phyloP scores from a whole-genome alignment of 2,329 filamentous ascomycete species.

The Chaetomiaceae sp. region DNA sequence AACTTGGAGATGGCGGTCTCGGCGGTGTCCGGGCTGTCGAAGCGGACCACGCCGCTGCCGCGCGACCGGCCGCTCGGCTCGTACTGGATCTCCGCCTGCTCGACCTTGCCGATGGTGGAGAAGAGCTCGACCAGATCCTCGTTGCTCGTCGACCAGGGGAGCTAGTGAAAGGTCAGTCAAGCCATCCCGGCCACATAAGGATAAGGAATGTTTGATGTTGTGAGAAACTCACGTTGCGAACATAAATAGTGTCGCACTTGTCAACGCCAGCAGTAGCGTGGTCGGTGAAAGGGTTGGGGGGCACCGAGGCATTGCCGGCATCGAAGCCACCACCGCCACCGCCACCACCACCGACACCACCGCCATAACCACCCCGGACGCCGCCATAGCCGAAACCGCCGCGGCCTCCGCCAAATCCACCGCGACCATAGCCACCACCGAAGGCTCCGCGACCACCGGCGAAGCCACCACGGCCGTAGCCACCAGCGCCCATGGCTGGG shows the following conservation, averaged over 20 bases:
- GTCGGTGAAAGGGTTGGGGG: slow-evolving; percentile 90
- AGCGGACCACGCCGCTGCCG: slow-evolving; percentile 93
- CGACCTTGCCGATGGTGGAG: slow-evolving; percentile 95
- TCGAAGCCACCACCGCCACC: slow-evolving; percentile 45
- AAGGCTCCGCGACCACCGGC: slow-evolving; percentile 49
- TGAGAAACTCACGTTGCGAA: slow-evolving; percentile 84
- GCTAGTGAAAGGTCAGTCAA: slow-evolving; percentile 43
- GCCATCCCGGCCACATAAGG: slow-evolving; percentile 6
- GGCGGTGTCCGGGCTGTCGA: slow-evolving; percentile 74
- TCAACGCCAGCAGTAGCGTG: slow-evolving; percentile 83
- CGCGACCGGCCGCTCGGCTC: slow-evolving; percentile 93
- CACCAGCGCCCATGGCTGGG: slow-evolving; percentile 40
- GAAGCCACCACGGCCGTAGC: slow-evolving; percentile 54
- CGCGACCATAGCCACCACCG: slow-evolving; percentile 46
- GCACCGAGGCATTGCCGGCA: slow-evolving; percentile 46
- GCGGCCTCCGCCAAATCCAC: slow-evolving; percentile 37
- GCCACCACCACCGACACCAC: no score
- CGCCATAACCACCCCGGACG: slow-evolving; percentile 38
- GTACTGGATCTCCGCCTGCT: slow-evolving; percentile 98
- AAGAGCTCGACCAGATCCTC: slow-evolving; percentile 95
- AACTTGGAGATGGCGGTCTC: slow-evolving; percentile 96
- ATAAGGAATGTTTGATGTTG: not conserved
- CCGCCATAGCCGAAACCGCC: slow-evolving; percentile 45
- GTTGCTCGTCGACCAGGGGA: slow-evolving; percentile 98
- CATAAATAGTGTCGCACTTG: slow-evolving; percentile 78